Evolutionary conservation across 1,139 yeast species (phyloP).

Genomic region (Geotrichum macrosporum): DNA sequence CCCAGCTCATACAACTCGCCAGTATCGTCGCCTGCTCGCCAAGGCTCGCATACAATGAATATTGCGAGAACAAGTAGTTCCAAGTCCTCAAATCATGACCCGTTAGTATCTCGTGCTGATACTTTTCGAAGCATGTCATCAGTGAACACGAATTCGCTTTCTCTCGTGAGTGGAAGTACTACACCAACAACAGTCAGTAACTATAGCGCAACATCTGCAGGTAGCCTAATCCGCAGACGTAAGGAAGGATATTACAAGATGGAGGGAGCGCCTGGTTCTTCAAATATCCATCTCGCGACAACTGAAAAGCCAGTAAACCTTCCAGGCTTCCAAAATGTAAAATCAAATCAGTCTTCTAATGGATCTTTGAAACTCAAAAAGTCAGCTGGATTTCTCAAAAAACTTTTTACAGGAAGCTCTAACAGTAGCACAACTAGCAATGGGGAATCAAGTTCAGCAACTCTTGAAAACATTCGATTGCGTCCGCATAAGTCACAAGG

Average conservation of each 20-base stretch:
- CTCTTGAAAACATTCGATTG: constrained; percentile 8
- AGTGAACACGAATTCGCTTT: constrained; percentile 27
- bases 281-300: constrained; percentile 79
- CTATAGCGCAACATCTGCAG: constrained; percentile 86
- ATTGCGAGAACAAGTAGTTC: constrained; percentile 5
- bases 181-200: constrained; percentile 47
- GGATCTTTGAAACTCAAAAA: constrained; percentile 30
- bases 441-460: constrained; percentile 6
- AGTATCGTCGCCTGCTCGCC: constrained; percentile 9
- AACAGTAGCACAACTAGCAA: constrained; percentile 1
- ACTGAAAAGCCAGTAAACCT: constrained; percentile 29
- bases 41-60: constrained; percentile 1
- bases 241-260: constrained; percentile 14
- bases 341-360: constrained; percentile 1
- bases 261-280: constrained; percentile 9
- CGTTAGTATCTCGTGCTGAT: constrained; percentile 30
- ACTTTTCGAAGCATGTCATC: constrained; percentile 31
- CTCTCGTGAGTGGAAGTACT: constrained; percentile 28
- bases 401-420: constrained; percentile 38
- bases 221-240: constrained; percentile 46
- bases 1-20: constrained; percentile 30
- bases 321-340: constrained; percentile 27
- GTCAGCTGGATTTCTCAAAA: constrained; percentile 51
- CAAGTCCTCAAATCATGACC: constrained; percentile 22
- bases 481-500: constrained; percentile 44